These are phyloP conservation scores for Tephrocybe sp. DNA, from an alignment of 768 basidiomycete species.

Conservation along the genomic window DNA sequence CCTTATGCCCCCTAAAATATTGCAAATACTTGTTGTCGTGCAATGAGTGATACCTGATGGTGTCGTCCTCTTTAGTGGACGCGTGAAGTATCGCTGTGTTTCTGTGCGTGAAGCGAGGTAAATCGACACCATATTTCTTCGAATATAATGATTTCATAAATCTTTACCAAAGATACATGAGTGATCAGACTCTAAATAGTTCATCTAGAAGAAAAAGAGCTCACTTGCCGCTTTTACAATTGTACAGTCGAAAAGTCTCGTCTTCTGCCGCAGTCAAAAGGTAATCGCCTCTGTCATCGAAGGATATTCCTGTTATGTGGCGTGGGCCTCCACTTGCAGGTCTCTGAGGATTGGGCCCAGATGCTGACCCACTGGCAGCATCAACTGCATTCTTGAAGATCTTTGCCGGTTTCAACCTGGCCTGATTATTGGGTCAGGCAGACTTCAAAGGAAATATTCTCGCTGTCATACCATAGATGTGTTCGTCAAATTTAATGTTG, in stretches of 20 bases:
- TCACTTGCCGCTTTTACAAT: constrained; percentile 90
- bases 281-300: constrained; percentile 88
- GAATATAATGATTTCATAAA: constrained; percentile 77
- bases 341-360: constrained; percentile 30
- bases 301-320: constrained; percentile 85
- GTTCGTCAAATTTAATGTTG: constrained; percentile 45
- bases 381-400: constrained; percentile 83
- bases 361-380: constrained; percentile 45
- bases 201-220: constrained; percentile 35
- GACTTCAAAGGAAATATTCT: constrained; percentile 8
- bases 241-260: constrained; percentile 88
- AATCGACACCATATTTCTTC: constrained; percentile 95
- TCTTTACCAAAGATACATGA: constrained; percentile 37
- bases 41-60: constrained; percentile 89
- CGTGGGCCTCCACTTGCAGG: constrained; percentile 47
- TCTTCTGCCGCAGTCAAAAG: constrained; percentile 89
- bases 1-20: constrained; percentile 95
- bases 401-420: constrained; percentile 82
- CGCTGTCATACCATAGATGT: constrained; percentile 45
- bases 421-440: constrained; percentile 33
- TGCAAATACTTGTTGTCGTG: constrained; percentile 96
- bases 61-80: constrained; percentile 94
- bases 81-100: constrained; percentile 82
- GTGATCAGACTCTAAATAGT: constrained; percentile 1
- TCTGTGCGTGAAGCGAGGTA: constrained; percentile 94